Evolutionary conservation across 2,329 filamentous ascomycete species (phyloP).

Genomic region (Ascochyta lentis): DNA sequence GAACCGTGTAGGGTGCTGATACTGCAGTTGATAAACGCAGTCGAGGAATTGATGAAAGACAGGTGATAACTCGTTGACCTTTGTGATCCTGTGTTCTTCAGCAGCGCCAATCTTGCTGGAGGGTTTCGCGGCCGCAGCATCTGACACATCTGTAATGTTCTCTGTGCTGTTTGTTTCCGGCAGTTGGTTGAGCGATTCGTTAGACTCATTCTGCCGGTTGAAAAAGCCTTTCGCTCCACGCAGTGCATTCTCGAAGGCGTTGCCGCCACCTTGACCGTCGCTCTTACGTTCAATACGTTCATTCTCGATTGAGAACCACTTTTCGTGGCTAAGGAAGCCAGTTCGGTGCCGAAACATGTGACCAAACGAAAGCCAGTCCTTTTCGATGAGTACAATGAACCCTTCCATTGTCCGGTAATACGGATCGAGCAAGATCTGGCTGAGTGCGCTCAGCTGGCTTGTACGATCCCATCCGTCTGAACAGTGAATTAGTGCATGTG

Average conservation of each 20-base stretch:
- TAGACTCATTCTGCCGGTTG: conserved; percentile 75
- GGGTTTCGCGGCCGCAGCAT: conserved; percentile 39
- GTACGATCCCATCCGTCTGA: conserved; percentile 99
- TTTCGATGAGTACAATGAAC: conserved; percentile 93
- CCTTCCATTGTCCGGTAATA: conserved; percentile 94
- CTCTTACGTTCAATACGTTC: conserved; percentile 68
- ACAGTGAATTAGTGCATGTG: conserved; percentile 95
- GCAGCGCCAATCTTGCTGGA: conserved; percentile 50
- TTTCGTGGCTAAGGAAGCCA: conserved; percentile 85
- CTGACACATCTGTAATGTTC: conserved; percentile 55
- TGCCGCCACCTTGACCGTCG: conserved; percentile 58
- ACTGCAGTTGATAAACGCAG: conserved; percentile 86
- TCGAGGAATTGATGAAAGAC: conserved; percentile 99
- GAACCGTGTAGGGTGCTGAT: conserved; percentile 86
- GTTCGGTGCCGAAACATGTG: conserved; percentile 97
- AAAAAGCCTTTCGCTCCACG: conserved; percentile 89
- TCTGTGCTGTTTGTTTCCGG: conserved; percentile 59
- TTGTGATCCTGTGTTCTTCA: conserved; percentile 72
- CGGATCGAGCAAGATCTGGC: conserved; percentile 92
- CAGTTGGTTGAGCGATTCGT: conserved; percentile 66
- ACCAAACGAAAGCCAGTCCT: conserved; percentile 97
- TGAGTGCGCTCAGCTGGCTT: conserved; percentile 88
- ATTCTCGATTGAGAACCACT: conserved; percentile 90
- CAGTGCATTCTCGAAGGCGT: conserved; percentile 85
- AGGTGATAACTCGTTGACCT: conserved; percentile 89